These are phyloP conservation scores for Kodamaea neixiangensis DNA, from an alignment of 805 yeast species.

Conservation along the genomic window DNA sequence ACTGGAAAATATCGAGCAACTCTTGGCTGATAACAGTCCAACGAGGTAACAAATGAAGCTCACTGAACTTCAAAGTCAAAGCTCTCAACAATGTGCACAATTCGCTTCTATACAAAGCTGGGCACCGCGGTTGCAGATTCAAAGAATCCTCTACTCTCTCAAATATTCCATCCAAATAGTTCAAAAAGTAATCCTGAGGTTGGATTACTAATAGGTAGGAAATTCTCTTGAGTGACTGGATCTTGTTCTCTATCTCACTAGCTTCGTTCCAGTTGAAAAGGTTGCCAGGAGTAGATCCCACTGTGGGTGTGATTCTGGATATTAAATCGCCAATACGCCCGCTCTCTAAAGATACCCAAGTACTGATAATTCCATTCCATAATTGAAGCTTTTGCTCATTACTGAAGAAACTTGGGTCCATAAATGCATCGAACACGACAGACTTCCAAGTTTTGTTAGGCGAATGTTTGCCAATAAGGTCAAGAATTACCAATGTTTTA, in stretches of 20 bases:
- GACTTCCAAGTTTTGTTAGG: conserved; percentile 62
- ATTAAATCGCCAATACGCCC: conserved; percentile 57
- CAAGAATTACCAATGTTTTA: conserved; percentile 48
- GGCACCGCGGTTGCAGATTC: conserved; percentile 24
- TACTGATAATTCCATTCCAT: conserved; percentile 59
- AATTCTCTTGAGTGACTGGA: conserved; percentile 58
- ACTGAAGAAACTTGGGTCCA: conserved; percentile 59
- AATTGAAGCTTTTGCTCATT: conserved; percentile 21
- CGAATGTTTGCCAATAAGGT: conserved; percentile 33
- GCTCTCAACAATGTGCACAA: conserved; percentile 64
- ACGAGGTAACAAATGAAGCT: conserved; percentile 61
- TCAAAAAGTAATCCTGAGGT: conserved; percentile 57
- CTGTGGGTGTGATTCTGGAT: conserved; percentile 30
- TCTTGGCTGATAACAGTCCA: conserved; percentile 72
- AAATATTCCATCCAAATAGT: conserved; percentile 49
- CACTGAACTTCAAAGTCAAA: conserved; percentile 60
- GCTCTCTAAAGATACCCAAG: conserved; percentile 67
- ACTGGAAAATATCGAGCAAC: conserved; percentile 53
- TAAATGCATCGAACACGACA: conserved; percentile 61
- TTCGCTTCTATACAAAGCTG: conserved; percentile 39
- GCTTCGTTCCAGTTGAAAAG: conserved; percentile 72
- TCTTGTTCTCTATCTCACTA: conserved; percentile 57
- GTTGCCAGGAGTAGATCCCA: conserved; percentile 54
- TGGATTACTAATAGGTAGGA: conserved; percentile 63
- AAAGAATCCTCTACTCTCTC: conserved; percentile 36